phyloP scores from a whole-genome alignment of 345 rosid species.

The Eucalyptus coolabah region DNA sequence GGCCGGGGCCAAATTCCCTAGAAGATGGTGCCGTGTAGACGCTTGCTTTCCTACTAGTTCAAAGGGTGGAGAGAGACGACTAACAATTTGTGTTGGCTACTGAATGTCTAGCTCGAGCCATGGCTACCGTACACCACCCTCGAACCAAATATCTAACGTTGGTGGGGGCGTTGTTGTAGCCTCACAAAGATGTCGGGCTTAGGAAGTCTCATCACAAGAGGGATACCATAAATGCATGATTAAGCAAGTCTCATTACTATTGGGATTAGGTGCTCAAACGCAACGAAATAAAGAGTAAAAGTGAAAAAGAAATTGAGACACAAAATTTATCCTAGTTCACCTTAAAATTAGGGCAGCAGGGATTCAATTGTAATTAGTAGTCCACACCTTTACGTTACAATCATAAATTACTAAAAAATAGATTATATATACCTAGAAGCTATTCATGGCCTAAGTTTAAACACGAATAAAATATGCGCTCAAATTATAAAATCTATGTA shows the following conservation, averaged over 20 bases:
- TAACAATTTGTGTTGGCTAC: fast-evolving
- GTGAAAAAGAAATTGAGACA: background rate
- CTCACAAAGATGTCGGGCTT: background rate
- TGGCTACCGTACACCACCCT: background rate
- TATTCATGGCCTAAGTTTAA: background rate
- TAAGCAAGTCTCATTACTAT: background rate
- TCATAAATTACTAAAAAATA: too few species aligned
- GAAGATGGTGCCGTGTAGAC: background rate
- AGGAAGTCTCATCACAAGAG: background rate
- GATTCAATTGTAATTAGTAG: too few species aligned
- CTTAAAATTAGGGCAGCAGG: fast-evolving
- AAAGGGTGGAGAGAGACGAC: background rate
- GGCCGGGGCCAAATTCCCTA: too few species aligned
- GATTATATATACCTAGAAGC: background rate
- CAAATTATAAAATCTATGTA: too few species aligned
- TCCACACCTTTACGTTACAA: fast-evolving
- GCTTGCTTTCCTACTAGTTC: background rate
- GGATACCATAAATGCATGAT: background rate
- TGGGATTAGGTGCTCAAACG: background rate
- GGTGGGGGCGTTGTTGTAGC: fast-evolving
- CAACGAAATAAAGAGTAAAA: background rate
- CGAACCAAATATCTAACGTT: background rate
- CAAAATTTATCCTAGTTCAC: too few species aligned
- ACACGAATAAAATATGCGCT: too few species aligned
- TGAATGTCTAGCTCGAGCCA: fast-evolving